Percentiles rank a stretch among this genome's conserved stretches.
phyloP scores from a whole-genome alignment of 2,329 filamentous ascomycete genomes.

The Arthrobotrys pseudoclavata region DNA sequence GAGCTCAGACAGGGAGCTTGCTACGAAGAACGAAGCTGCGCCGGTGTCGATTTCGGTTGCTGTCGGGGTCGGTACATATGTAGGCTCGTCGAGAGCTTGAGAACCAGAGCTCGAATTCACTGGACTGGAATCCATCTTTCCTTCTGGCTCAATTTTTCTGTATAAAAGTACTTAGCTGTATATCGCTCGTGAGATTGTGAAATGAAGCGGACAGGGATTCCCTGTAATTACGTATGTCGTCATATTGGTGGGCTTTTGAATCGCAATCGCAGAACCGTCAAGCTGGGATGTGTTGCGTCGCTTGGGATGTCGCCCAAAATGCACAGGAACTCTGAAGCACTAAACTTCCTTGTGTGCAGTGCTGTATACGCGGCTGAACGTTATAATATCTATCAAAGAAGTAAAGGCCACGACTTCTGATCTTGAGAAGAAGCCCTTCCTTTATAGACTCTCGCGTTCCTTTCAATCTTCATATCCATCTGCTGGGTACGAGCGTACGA shows the following conservation, averaged over 20 bases:
- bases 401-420: not conserved
- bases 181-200: not conserved
- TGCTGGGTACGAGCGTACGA: not conserved
- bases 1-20: conserved; percentile 57
- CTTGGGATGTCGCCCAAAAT: not conserved
- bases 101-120: not conserved
- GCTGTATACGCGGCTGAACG: too few species aligned
- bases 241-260: not conserved
- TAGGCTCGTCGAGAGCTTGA: not conserved
- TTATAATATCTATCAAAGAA: not conserved
- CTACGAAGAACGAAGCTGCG: conserved; percentile 13
- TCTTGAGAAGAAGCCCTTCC: not conserved
- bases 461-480: not conserved
- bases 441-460: not conserved
- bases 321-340: too few species aligned
- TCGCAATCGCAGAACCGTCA: conserved; percentile 2
- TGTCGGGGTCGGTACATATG: not conserved
- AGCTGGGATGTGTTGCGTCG: conserved; percentile 12
- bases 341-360: too few species aligned
- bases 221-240: conserved; percentile 1
- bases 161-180: not conserved
- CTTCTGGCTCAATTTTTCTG: not conserved
- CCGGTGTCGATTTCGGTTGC: conserved; percentile 5
- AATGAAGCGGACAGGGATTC: not conserved
- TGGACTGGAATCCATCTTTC: conserved; percentile 14